Evolutionary conservation across 2,329 filamentous ascomycete genomes (phyloP), one percentile per base, ranked within the genome.

Genomic region (Malbranchea cinnamomea): DNA sequence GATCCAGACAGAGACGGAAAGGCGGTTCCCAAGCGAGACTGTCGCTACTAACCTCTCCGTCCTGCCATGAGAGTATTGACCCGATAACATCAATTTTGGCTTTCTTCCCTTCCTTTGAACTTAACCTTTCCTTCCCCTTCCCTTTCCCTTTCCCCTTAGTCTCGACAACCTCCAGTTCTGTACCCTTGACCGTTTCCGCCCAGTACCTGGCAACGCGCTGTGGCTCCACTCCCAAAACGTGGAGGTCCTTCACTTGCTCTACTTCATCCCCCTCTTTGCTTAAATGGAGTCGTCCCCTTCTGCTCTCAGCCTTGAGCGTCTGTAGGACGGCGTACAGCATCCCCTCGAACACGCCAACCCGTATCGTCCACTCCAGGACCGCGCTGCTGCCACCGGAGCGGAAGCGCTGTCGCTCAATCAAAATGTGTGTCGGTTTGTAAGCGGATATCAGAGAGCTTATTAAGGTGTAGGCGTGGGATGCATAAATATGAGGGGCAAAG

Each of bases 341-440:
- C 3, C 73, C 71, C 50, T 91, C 82, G 13, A 91, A 66, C 44
- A 78, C 75, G 41, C 87, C 87, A 6, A 91, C 81, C 1, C 80
- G 64, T 23, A 89, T 49, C 3, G 81, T 87, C 82, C 82, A 91
- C 53, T 91, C 80, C 36, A 74, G 69, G 2, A 91, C 72, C 0
- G 72, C 67, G 0, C 68, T 56, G 0, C 58, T 64, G 6, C 77
- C 69, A n/a, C 63, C 66, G 2, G 71, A 74, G 2, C 82, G 73
- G 33, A 62, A 74, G 7, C 71, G 62, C 40, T 76, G 71, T 1
- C 68, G 60, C 43, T 76, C 71, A 34, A 91, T 83, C 1, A 89
- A 58, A 17, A 91, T 61, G 30, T 78, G 66, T 3, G 72, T 74
- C 0, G 81, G 80, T 0, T 61, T 49, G 32, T 73, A 62, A 0